Evolutionary conservation across 805 yeast genomes (phyloP).

Genomic region (Crinitomyces ghanaensis): DNA sequence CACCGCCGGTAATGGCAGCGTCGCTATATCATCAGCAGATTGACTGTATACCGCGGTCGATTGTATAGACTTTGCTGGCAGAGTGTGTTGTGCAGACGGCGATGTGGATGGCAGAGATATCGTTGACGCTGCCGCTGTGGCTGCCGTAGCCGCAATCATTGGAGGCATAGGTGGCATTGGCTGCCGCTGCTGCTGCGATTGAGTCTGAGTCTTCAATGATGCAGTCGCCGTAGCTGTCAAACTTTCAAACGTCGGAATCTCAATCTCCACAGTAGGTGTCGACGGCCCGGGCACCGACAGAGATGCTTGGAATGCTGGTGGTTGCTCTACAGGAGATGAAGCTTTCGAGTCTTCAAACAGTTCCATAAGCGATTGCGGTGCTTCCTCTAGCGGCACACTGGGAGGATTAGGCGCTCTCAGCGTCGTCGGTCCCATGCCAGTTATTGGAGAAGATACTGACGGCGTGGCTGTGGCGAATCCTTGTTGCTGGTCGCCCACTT

Average conservation of each 20-base stretch:
- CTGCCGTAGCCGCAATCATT: too few relatives aligned
- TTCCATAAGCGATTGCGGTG: conserved; percentile 63
- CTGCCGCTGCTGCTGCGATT: conserved; percentile 8
- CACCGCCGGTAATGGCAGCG: too few relatives aligned
- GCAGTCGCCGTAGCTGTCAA: conserved; percentile 13
- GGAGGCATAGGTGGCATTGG: conserved; percentile 31
- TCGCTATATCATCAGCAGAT: too few relatives aligned
- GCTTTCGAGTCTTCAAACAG: conserved; percentile 43
- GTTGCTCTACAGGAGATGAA: conserved; percentile 11
- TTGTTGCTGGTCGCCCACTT: too few relatives aligned
- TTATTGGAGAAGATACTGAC: too few relatives aligned
- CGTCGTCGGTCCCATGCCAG: conserved; percentile 1
- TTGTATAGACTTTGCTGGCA: neutral
- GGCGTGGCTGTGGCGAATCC: too few relatives aligned
- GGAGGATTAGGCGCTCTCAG: neutral
- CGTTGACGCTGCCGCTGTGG: too few relatives aligned
- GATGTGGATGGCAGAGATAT: too few relatives aligned
- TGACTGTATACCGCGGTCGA: too few relatives aligned
- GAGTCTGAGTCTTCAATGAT: neutral
- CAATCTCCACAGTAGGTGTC: conserved; percentile 19
- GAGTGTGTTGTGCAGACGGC: neutral
- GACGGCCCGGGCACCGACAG: conserved; percentile 7
- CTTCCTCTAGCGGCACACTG: conserved; percentile 28
- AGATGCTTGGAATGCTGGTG: conserved; percentile 10
- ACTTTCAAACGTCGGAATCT: conserved; percentile 21